Percentiles rank a stretch among this genome's conserved stretches.
These are phyloP conservation scores for Orbilia ellipsospora DNA, from an alignment of 2,329 filamentous ascomycete species.

Conservation along the genomic window DNA sequence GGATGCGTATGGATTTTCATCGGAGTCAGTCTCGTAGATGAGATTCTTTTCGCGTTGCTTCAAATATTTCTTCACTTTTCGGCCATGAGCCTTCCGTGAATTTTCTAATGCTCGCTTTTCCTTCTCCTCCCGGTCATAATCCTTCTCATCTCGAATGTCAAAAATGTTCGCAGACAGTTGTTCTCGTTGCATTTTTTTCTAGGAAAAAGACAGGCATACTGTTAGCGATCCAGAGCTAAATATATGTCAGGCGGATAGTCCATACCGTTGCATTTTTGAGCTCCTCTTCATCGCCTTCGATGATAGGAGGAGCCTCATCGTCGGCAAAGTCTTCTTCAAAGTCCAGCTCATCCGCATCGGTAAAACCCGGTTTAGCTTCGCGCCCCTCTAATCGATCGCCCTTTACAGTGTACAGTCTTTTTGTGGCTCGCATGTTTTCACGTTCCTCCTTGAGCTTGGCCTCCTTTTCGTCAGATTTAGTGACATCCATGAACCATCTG, in stretches of 20 bases:
- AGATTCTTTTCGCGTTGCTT: constrained; percentile 67
- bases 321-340: constrained; percentile 76
- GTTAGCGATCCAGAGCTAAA: no score
- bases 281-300: constrained; percentile 73
- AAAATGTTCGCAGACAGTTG: constrained; percentile 74
- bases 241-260: no score
- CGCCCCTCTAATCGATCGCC: constrained; percentile 62
- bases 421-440: constrained; percentile 63
- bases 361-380: constrained; percentile 62
- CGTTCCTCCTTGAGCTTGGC: constrained; percentile 71
- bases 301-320: constrained; percentile 69
- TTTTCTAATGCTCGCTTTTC: constrained; percentile 68
- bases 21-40: constrained; percentile 65
- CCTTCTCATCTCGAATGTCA: constrained; percentile 68
- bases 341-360: constrained; percentile 74
- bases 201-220: neutral
- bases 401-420: constrained; percentile 64
- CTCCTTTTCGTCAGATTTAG: constrained; percentile 66
- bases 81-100: constrained; percentile 64
- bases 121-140: constrained; percentile 71
- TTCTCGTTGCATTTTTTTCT: constrained; percentile 68
- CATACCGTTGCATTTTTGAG: constrained; percentile 64
- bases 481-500: constrained; percentile 79
- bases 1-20: constrained; percentile 61
- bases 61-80: constrained; percentile 65